phyloP scores from a whole-genome alignment of 202 grass and related monocot species.

The Digitaria exilis region DNA sequence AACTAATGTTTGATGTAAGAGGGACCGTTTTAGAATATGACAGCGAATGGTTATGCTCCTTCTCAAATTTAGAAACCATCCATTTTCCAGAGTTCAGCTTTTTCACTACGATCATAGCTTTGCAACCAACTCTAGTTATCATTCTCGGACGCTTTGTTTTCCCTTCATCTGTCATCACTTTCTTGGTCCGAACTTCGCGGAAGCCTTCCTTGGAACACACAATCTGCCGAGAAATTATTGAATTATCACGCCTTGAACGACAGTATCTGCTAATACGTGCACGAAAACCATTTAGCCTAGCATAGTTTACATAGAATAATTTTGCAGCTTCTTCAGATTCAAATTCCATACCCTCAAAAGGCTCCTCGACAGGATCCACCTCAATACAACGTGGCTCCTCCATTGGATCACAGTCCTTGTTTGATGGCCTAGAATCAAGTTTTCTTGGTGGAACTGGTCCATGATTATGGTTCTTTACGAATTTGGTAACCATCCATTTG shows the following conservation, averaged over 20 bases:
- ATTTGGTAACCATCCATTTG: conserved; percentile 85
- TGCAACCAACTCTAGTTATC: conserved; percentile 81
- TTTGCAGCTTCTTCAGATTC: conserved; percentile 89
- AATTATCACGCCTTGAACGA: conserved; percentile 89
- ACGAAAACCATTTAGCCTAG: conserved; percentile 70
- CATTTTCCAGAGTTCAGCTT: conserved; percentile 83
- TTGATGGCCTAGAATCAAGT: conserved; percentile 31
- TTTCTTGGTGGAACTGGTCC: conserved; percentile 63
- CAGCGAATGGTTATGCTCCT: conserved; percentile 88
- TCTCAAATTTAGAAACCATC: conserved; percentile 91
- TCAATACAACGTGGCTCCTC: conserved; percentile 34
- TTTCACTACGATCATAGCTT: conserved; percentile 88
- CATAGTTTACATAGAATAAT: conserved; percentile 88
- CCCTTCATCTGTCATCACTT: conserved; percentile 62
- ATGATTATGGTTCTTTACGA: conserved; percentile 86
- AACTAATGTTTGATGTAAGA: conserved; percentile 38
- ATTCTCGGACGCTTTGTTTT: conserved; percentile 79
- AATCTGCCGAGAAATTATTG: conserved; percentile 92
- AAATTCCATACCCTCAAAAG: conserved; percentile 89
- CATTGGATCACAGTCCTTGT: conserved; percentile 30
- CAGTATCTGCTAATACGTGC: conserved; percentile 91
- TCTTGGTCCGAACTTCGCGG: conserved; percentile 65
- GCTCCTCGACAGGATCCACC: conserved; percentile 42
- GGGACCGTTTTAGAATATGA: conserved; percentile 38
- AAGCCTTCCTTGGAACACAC: conserved; percentile 94